Evolutionary conservation across 1,139 yeast genomes (phyloP), one percentile per base, ranked within the genome.

Genomic region (Zygosaccharomyces sapae): DNA sequence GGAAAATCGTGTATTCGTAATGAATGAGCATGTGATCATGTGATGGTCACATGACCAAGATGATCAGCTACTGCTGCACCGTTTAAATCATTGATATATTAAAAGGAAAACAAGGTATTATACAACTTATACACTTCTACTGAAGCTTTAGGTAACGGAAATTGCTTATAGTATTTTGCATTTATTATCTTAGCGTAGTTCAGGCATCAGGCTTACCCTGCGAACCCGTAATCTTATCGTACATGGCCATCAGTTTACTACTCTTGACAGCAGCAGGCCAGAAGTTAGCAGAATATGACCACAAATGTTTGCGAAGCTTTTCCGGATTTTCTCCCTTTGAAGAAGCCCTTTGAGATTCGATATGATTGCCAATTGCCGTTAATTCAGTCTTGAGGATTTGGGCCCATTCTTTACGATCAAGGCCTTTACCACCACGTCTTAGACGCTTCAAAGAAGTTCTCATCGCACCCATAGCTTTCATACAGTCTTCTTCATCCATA

Each of bases 221-320:
- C 31, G 46, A 40, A 29, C 47, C 43, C 9, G 52, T 77, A 52
- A 81, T 69, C 67, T 86, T 83, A 60, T 77, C 77, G 67, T 90
- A 92, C 96, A 92, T 92, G 44, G 81, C 85, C 66, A 79, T 79
- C 57, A 92, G 81, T 69, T 86, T 86, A 41, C 76, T 72, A 50
- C 95, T 85, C 36, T 87, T 81, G n/a, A 85, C 97, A 54, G 81
- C 80, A 2, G 83, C 87, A 1, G 98, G 98, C 98, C 98, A 92
- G 66, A 85, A 92, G 51, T 80, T 78, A 33, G 94, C 78, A 6
- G 97, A 95, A 67, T 85, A 87, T 20, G 87, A 79, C 98, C 99
- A 92, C 50, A 92, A 71, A 59, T 90, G 96, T 63, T 79, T 82
- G 53, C 75, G 58, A 52, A 54, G 58, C 27, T 41, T 45, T 10